Conservation (phyloP, 2,329 filamentous ascomycete genomes). For the Penicillium expansum region DNA sequence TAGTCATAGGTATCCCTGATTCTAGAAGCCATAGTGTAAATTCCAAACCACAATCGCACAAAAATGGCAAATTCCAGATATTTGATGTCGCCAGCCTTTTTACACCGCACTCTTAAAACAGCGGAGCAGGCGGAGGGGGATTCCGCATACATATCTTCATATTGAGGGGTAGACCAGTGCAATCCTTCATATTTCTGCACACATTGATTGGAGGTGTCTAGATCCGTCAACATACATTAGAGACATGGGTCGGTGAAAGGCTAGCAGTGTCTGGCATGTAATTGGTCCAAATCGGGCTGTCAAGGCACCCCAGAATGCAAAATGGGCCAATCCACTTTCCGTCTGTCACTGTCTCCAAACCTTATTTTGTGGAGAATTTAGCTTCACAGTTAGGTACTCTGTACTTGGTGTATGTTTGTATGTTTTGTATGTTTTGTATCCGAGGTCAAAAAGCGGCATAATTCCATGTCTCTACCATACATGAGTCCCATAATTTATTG, state of each 20-base stretch:
- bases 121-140: not conserved
- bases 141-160: not conserved
- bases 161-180: not conserved
- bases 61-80: not conserved
- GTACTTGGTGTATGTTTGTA: not conserved
- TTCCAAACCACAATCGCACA: not conserved
- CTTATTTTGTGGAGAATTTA: not conserved
- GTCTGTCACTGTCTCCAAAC: not conserved
- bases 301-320: too few relatives aligned
- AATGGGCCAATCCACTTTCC: too few relatives aligned
- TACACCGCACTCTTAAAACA: not conserved
- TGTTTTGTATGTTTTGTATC: not conserved
- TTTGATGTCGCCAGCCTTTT: not conserved
- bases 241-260: not conserved
- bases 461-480: not conserved
- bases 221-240: not conserved
- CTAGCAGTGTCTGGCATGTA: not conserved
- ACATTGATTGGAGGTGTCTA: not conserved
- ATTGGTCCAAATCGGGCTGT: not conserved
- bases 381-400: too few relatives aligned
- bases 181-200: not conserved
- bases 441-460: not conserved
- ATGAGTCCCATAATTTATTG: conserved; percentile 5
- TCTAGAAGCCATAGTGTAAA: conserved; percentile 15
- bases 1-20: conserved; percentile 26